Conservation (phyloP, 768 basidiomycete species). For the Ephemerocybe angulata region DNA sequence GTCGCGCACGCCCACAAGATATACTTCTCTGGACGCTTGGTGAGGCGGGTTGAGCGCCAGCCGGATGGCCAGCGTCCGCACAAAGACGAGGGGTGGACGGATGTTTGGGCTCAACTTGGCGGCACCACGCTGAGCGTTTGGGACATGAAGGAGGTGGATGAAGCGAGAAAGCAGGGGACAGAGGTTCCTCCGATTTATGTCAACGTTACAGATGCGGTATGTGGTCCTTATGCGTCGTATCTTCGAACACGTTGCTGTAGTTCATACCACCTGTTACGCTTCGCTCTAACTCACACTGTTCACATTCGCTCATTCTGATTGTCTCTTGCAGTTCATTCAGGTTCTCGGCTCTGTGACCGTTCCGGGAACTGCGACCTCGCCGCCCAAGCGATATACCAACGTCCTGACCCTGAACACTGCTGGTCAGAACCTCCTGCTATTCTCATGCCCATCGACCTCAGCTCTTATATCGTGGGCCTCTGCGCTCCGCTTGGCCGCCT, state of each 20-base stretch:
- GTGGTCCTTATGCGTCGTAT: slow-evolving; percentile 38
- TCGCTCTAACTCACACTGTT: slow-evolving; percentile 3
- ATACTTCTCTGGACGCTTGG: slow-evolving; percentile 82
- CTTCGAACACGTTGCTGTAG: background rate
- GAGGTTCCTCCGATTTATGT: slow-evolving; percentile 87
- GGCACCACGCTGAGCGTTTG: slow-evolving; percentile 88
- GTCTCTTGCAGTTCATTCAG: slow-evolving; percentile 59
- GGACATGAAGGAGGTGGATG: slow-evolving; percentile 88
- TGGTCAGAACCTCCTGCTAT: slow-evolving; percentile 83
- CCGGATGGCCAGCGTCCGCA: slow-evolving; percentile 66
- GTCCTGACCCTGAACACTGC: slow-evolving; percentile 93
- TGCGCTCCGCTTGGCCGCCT: slow-evolving; percentile 82
- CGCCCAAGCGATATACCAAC: slow-evolving; percentile 61
- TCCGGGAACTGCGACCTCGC: slow-evolving; percentile 46
- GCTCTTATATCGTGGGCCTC: slow-evolving; percentile 87
- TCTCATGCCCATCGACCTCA: slow-evolving; percentile 73
- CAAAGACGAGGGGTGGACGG: slow-evolving; percentile 77
- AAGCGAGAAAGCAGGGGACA: slow-evolving; percentile 71
- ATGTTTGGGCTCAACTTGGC: slow-evolving; percentile 87
- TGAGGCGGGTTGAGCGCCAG: slow-evolving; percentile 73
- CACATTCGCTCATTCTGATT: background rate
- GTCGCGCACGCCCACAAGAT: slow-evolving; percentile 79
- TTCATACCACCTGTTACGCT: slow-evolving; percentile 5
- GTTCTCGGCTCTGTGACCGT: slow-evolving; percentile 73
- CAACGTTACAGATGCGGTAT: slow-evolving; percentile 83